Evolutionary conservation across 202 grass and related monocot genomes (phyloP), one percentile per base, ranked within the genome.

Genomic region (Setaria viridis): DNA sequence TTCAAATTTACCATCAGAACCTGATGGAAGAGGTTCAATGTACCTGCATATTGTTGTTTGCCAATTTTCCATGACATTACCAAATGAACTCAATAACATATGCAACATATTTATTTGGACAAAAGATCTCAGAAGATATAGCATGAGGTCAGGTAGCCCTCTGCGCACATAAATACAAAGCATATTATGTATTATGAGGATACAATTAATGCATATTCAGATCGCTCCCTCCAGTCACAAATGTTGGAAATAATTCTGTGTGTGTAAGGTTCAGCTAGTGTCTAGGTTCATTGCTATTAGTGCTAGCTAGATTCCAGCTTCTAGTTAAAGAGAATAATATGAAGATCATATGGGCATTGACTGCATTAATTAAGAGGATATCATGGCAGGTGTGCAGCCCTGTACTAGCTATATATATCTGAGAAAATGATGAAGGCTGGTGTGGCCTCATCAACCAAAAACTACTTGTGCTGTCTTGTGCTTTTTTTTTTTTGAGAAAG

Each of bases 21-120:
- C 93, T 88, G 90, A 72, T 51, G 91, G 96, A 89, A 96, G 90
- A 72, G 96, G 96, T 74, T 99, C 96, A 62, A 99, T 87, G 39
- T 96, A 99, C 88, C 90, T 95, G 87, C 71, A 81, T 74, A 89
- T 85, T 80, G 42, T 64, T 79, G 50, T 25, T 86, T 73, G 42
- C 48, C 46, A 82, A 37, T 63, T 76, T 70, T 14, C 81, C 35
- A 91, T 65, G 10, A 65, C 30, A 80, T 20, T 48, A 74, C n/a
- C 21, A 83, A 67, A 84, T 46, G 13, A 80, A 46, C 13, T 50
- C 32, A 63, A 70, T 35, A 77, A 70, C 62, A 82, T 58, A 78
- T 79, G 62, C 6, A 32, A 79, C 29, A 80, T 79, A 86, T 58
- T 72, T 62, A 84, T 83, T 79, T 29, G 9, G 39, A 78, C 32